phyloP scores from a whole-genome alignment of 441 rosid genomes.

The Gossypium trilobum region DNA sequence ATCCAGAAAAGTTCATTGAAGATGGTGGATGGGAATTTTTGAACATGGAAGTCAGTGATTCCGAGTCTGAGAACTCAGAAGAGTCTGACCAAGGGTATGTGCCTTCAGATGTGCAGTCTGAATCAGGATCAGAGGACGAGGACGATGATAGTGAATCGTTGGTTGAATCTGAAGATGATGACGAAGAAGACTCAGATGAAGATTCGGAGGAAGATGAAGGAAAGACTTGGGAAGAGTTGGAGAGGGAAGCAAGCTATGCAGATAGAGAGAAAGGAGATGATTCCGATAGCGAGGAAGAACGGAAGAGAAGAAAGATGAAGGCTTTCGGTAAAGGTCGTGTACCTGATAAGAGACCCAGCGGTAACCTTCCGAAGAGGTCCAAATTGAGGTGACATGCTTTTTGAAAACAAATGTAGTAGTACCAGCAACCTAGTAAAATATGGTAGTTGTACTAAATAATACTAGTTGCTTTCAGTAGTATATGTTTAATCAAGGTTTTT shows the following conservation, averaged over 20 bases:
- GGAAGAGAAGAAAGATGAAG: constrained; percentile 77
- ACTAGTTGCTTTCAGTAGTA: constrained; percentile 5
- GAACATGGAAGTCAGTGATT: constrained; percentile 74
- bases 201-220: constrained; percentile 85
- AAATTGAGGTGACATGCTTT: constrained; percentile 30
- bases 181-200: constrained; percentile 56
- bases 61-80: constrained; percentile 64
- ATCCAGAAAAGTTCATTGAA: constrained; percentile 70
- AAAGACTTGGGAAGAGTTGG: constrained; percentile 89
- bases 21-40: constrained; percentile 93
- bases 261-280: constrained; percentile 75
- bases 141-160: constrained; percentile 61
- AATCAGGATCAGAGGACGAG: constrained; percentile 67
- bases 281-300: constrained; percentile 83
- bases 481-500: constrained; percentile 1
- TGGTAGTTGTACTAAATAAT: not conserved
- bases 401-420: not conserved
- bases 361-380: constrained; percentile 40
- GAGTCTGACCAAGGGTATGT: constrained; percentile 82
- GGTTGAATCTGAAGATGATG: constrained; percentile 82
- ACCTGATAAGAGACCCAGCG: constrained; percentile 30
- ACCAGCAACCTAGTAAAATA: constrained; percentile 7
- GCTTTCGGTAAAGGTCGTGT: constrained; percentile 55
- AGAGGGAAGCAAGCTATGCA: constrained; percentile 87
- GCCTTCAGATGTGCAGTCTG: constrained; percentile 73